Conservation (phyloP, 2,329 filamentous ascomycete species). For the Tolypocladium amazonense region DNA sequence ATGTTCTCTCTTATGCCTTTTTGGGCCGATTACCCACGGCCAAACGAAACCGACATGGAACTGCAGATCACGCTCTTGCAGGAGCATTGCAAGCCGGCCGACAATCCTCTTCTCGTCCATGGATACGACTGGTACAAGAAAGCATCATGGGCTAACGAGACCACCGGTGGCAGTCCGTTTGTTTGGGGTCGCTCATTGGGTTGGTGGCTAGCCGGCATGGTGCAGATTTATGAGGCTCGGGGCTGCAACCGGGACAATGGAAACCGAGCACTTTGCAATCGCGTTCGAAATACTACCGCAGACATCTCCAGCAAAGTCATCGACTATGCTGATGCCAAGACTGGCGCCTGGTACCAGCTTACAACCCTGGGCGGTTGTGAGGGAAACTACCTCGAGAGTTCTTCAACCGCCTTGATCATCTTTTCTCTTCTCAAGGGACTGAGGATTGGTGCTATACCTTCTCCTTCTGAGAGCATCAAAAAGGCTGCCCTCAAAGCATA, state of each 20-base stretch:
- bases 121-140: not conserved
- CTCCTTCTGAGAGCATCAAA: not conserved
- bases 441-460: not conserved
- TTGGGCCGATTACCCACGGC: constrained; percentile 7
- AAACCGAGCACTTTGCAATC: not conserved
- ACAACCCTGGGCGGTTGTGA: not conserved
- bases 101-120: not conserved
- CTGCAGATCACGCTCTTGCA: not conserved
- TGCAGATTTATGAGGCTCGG: not conserved
- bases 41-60: not conserved
- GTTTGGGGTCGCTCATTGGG: not conserved
- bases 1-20: constrained; percentile 39
- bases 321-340: not conserved
- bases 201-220: not conserved
- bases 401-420: not conserved
- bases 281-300: not conserved
- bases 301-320: not conserved
- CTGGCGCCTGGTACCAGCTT: not conserved
- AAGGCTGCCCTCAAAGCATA: not conserved
- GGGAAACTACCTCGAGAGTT: not conserved
- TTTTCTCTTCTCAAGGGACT: not conserved
- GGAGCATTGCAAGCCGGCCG: not conserved
- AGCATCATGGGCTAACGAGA: not conserved
- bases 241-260: not conserved
- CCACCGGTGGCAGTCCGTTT: not conserved